These are phyloP conservation scores for Lepidopterella palustris DNA, from an alignment of 495 filamentous ascomycete species.

Conservation along the genomic window DNA sequence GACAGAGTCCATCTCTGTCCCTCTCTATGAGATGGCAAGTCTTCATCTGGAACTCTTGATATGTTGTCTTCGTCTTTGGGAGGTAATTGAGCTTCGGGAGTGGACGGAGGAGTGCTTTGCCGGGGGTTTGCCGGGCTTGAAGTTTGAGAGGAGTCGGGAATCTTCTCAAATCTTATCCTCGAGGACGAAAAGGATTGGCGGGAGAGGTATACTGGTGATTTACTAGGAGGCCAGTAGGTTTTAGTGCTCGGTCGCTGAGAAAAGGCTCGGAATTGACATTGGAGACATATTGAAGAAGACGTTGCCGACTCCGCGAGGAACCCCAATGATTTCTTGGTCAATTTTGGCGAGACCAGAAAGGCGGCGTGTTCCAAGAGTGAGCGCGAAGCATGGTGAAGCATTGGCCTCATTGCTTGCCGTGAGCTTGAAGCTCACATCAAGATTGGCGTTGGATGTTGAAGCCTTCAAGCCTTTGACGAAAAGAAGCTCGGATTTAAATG, in stretches of 20 bases:
- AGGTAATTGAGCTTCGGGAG: background rate
- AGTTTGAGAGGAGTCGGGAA: background rate
- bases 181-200: background rate
- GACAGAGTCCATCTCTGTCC: slow-evolving; percentile 62
- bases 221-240: background rate
- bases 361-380: slow-evolving; percentile 5
- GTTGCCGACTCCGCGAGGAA: background rate
- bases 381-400: slow-evolving; percentile 31
- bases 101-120: background rate
- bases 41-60: slow-evolving; percentile 23
- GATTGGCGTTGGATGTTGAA: background rate
- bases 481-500: background rate
- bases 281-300: slow-evolving; percentile 22
- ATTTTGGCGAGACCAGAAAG: background rate
- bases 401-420: slow-evolving; percentile 27
- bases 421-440: background rate
- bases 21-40: slow-evolving; percentile 76
- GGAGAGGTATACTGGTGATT: background rate
- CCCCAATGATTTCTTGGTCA: background rate
- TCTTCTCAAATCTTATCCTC: background rate
- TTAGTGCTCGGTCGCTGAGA: background rate
- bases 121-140: background rate
- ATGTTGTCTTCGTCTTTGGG: slow-evolving; percentile 13
- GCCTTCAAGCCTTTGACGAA: too few species aligned
- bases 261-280: slow-evolving; percentile 22